Evolutionary conservation across 2,329 filamentous ascomycete genomes (phyloP).

Genomic region (Fusarium concolor): DNA sequence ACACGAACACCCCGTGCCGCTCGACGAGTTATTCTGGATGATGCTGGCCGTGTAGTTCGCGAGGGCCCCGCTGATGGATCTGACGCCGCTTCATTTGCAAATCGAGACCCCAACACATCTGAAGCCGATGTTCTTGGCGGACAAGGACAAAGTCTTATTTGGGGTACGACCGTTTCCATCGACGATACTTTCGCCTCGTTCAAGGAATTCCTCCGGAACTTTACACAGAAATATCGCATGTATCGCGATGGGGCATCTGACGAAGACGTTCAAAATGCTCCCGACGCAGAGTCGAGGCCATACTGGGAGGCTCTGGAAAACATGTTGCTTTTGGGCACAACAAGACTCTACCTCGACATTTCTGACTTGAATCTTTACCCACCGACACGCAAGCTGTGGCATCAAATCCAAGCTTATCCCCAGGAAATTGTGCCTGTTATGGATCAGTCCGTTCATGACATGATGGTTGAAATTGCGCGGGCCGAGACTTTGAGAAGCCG

Average conservation of each 20-base stretch:
- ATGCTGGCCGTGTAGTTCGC: constrained; percentile 67
- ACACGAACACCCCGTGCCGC: constrained; percentile 65
- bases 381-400: constrained; percentile 91
- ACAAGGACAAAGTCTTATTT: constrained; percentile 84
- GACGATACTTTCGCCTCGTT: constrained; percentile 88
- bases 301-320: constrained; percentile 88
- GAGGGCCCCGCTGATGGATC: constrained; percentile 64
- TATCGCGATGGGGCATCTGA: constrained; percentile 87
- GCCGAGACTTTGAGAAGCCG: constrained; percentile 80
- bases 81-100: constrained; percentile 70
- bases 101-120: constrained; percentile 83
- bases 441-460: constrained; percentile 93
- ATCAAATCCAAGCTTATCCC: constrained; percentile 93
- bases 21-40: constrained; percentile 69
- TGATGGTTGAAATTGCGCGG: constrained; percentile 89
- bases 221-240: constrained; percentile 92
- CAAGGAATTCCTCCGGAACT: constrained; percentile 93
- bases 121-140: constrained; percentile 91
- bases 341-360: constrained; percentile 87
- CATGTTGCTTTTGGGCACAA: constrained; percentile 88
- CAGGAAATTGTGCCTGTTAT: constrained; percentile 97
- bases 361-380: constrained; percentile 93
- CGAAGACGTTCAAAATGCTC: constrained; percentile 75
- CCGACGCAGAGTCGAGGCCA: constrained; percentile 80
- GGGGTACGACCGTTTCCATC: constrained; percentile 97